Conservation (phyloP, 2,329 filamentous ascomycete genomes). For the Thelonectria blattea region DNA sequence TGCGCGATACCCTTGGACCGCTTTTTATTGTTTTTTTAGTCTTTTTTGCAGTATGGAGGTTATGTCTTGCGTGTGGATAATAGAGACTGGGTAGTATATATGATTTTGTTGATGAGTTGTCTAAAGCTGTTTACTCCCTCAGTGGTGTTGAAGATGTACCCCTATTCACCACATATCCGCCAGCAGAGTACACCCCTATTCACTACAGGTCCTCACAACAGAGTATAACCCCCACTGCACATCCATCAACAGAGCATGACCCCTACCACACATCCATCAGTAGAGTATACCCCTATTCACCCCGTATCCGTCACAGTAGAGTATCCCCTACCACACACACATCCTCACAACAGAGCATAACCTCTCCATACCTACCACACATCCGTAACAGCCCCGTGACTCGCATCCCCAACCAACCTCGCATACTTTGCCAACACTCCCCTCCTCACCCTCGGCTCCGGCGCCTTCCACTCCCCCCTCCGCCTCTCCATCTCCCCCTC, state of each 20-base stretch:
- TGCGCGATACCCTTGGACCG: constrained; percentile 41
- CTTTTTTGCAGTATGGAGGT: constrained; percentile 22
- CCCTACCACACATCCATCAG: too few species aligned
- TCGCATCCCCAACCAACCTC: constrained; percentile 85
- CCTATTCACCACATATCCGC: too few species aligned
- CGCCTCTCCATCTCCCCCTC: constrained; percentile 73
- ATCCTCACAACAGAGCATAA: background rate
- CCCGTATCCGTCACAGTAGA: too few species aligned
- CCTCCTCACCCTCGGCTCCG: constrained; percentile 74
- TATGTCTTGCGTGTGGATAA: constrained; percentile 24
- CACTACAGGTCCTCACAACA: too few species aligned
- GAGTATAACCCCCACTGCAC: too few species aligned
- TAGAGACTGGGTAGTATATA: constrained; percentile 32
- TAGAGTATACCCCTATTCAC: too few species aligned
- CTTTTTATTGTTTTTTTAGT: constrained; percentile 21
- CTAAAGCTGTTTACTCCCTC: too few species aligned
- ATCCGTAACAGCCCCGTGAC: constrained; percentile 89
- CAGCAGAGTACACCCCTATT: too few species aligned
- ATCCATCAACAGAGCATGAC: too few species aligned
- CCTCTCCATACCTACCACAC: constrained; percentile 34
- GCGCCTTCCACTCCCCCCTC: constrained; percentile 71
- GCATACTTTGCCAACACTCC: constrained; percentile 93
- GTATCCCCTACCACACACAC: too few species aligned
- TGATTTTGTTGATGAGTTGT: background rate
- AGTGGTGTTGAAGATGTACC: background rate